phyloP scores from a whole-genome alignment of 169 alveolate genomes.

The Plasmodium falciparum region DNA sequence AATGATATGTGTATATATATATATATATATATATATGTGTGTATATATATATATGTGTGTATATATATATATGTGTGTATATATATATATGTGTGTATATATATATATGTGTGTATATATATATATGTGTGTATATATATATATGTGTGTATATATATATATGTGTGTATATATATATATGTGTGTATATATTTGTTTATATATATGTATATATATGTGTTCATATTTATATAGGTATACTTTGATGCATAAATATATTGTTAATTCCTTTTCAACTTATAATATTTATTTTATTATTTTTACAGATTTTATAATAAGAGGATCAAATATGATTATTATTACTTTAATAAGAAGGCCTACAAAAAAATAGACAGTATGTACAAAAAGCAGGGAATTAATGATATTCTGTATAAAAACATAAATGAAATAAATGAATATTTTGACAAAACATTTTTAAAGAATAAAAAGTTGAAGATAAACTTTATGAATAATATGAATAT shows the following conservation, averaged over 20 bases:
- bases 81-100: background rate
- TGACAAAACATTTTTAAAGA: slow-evolving; percentile 43
- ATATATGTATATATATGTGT: slow-evolving; percentile 1
- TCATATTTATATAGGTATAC: background rate
- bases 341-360: slow-evolving; percentile 70
- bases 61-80: background rate
- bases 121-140: background rate
- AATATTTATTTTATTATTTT: slow-evolving; percentile 4
- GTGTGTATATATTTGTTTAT: background rate
- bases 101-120: slow-evolving; percentile 3
- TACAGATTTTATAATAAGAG: slow-evolving; percentile 21
- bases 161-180: background rate
- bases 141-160: background rate
- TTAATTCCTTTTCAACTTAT: background rate
- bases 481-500: slow-evolving; percentile 45
- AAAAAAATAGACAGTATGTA: slow-evolving; percentile 62
- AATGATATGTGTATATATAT: background rate
- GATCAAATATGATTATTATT: slow-evolving; percentile 38
- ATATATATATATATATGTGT: background rate
- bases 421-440: slow-evolving; percentile 60
- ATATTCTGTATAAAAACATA: slow-evolving; percentile 60
- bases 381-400: slow-evolving; percentile 32
- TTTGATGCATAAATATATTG: background rate
- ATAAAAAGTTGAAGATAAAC: slow-evolving; percentile 29
- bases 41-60: background rate